Evolutionary conservation across 202 grass and related monocot species (phyloP).

Genomic region (Eragrostis tef): DNA sequence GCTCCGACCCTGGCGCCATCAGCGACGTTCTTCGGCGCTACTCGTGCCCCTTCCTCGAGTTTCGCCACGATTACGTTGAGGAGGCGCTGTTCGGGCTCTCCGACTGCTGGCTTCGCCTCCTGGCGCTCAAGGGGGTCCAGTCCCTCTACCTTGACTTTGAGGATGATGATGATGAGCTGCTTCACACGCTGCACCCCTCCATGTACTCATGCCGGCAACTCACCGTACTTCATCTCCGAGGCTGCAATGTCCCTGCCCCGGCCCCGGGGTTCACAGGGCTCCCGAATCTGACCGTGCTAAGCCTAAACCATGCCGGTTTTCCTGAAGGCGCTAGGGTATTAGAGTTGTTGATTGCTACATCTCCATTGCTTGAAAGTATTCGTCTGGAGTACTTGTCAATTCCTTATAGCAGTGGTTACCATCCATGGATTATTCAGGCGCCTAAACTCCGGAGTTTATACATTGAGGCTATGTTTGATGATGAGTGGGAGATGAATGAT

Average conservation of each 20-base stretch:
- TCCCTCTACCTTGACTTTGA: not conserved
- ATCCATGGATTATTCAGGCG: not conserved
- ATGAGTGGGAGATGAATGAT: slow-evolving; percentile 3
- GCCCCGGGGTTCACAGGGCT: slow-evolving; percentile 19
- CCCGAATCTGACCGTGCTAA: not conserved
- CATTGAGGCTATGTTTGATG: not conserved
- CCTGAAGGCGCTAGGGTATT: not conserved
- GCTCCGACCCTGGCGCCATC: not conserved
- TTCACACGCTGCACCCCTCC: not conserved
- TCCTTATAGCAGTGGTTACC: not conserved
- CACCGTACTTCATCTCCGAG: not conserved
- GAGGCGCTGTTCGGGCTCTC: not conserved
- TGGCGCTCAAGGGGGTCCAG: not conserved
- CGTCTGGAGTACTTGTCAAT: not conserved
- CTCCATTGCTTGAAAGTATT: not conserved
- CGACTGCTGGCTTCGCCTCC: not conserved
- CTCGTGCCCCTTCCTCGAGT: slow-evolving; percentile 7
- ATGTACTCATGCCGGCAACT: slow-evolving; percentile 20
- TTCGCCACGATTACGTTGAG: not conserved
- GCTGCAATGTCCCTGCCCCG: not conserved
- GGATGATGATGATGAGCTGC: not conserved
- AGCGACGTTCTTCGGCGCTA: not conserved
- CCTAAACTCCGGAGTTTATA: not conserved
- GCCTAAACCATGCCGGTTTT: not conserved
- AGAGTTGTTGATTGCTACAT: not conserved